These are phyloP conservation scores for Kokia cookei DNA, from an alignment of 441 rosid genomes.

Conservation along the genomic window DNA sequence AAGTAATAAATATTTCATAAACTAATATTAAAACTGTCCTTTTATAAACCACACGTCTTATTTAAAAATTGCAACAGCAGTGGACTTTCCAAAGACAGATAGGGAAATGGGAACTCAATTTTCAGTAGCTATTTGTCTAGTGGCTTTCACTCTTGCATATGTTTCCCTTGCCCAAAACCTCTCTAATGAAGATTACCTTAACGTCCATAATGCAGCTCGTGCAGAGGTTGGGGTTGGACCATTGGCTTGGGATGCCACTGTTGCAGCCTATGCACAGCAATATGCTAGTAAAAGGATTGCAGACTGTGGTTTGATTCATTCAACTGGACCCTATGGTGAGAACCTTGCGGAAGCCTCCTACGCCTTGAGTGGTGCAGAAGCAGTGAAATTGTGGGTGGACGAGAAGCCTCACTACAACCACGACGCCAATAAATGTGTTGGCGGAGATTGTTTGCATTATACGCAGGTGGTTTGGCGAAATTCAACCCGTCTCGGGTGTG, in stretches of 20 bases:
- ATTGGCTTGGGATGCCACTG: conserved; percentile 9
- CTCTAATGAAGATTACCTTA: conserved; percentile 4
- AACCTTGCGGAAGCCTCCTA: conserved; percentile 14
- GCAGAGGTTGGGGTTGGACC: conserved; percentile 5
- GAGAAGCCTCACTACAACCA: conserved; percentile 23
- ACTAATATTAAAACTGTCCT: not conserved
- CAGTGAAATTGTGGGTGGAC: conserved; percentile 15
- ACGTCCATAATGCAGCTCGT: conserved; percentile 12
- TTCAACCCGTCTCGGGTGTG: conserved; percentile 16
- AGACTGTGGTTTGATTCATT: not conserved
- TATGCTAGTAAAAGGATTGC: not conserved
- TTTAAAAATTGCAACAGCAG: not conserved
- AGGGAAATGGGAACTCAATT: not conserved
- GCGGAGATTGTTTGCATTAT: conserved; percentile 13
- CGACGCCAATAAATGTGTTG: conserved; percentile 8
- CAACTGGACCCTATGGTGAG: conserved; percentile 10
- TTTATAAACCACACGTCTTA: not conserved
- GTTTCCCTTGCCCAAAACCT: conserved; percentile 6
- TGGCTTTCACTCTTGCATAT: not conserved
- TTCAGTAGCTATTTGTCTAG: not conserved
- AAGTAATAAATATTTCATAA: not conserved
- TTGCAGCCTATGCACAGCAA: conserved; percentile 5
- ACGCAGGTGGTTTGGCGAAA: conserved; percentile 28
- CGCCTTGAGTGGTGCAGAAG: conserved; percentile 3
- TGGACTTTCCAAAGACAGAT: not conserved